phyloP scores from a whole-genome alignment of 495 filamentous ascomycete genomes.

The Aspergillus sclerotioniger region DNA sequence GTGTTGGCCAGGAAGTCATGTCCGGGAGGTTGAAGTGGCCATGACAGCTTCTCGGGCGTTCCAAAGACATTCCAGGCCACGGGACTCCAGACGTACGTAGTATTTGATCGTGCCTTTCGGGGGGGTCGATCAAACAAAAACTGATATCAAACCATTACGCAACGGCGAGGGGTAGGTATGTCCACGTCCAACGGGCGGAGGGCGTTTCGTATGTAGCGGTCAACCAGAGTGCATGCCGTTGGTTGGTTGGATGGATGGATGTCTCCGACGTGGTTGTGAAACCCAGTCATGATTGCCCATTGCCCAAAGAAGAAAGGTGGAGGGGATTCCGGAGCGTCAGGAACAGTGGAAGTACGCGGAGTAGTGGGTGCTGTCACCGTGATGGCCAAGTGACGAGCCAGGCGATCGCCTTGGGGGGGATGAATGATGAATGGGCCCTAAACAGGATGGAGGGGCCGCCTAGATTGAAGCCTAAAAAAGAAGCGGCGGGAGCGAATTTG shows the following conservation, averaged over 20 bases:
- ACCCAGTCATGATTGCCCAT: too few species aligned
- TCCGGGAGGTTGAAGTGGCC: slow-evolving; percentile 7
- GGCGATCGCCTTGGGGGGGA: not conserved
- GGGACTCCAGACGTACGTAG: not conserved
- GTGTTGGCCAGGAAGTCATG: slow-evolving; percentile 13
- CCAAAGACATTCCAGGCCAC: not conserved
- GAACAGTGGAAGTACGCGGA: not conserved
- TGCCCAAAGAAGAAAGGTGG: not conserved
- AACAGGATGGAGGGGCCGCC: slow-evolving; percentile 6
- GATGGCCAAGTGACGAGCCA: not conserved
- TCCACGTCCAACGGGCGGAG: too few species aligned
- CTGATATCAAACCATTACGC: not conserved
- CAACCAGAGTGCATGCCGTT: not conserved
- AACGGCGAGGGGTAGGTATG: not conserved
- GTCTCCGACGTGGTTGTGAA: not conserved
- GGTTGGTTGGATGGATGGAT: not conserved
- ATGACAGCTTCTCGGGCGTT: not conserved
- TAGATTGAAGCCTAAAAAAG: slow-evolving; percentile 17
- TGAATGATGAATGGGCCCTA: not conserved
- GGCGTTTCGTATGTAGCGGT: slow-evolving; percentile 6
- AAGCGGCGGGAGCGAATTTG: slow-evolving; percentile 16
- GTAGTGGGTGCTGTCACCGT: not conserved
- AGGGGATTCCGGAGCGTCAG: not conserved
- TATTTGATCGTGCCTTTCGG: not conserved
- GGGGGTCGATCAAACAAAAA: not conserved